Evolutionary conservation across 805 yeast genomes (phyloP).

Genomic region (Candida berthetii): DNA sequence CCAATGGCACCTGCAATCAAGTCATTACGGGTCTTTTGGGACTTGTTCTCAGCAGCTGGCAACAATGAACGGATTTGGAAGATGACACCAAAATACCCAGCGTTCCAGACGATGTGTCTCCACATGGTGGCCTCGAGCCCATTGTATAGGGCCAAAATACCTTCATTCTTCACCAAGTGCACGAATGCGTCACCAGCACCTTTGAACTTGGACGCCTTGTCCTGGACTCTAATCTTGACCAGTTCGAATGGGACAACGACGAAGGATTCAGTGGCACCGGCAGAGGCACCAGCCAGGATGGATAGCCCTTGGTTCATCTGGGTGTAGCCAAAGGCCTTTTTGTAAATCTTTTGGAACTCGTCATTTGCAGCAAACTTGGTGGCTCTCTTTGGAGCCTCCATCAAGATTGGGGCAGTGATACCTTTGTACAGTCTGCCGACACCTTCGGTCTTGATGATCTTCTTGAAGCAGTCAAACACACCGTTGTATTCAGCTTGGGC

Average conservation of each 20-base stretch:
- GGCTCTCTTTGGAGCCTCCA: slow-evolving; percentile 99
- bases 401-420: slow-evolving; percentile 89
- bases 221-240: slow-evolving; percentile 92
- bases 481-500: slow-evolving; percentile 67
- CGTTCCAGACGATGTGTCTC: slow-evolving; percentile 97
- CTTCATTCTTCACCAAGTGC: slow-evolving; percentile 68
- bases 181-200: slow-evolving; percentile 81
- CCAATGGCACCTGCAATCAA: slow-evolving; percentile 91
- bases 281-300: slow-evolving; percentile 92
- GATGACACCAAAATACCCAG: slow-evolving; percentile 95
- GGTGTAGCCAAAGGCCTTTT: slow-evolving; percentile 58
- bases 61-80: slow-evolving; percentile 75
- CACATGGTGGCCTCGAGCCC: slow-evolving; percentile 96
- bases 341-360: slow-evolving; percentile 87
- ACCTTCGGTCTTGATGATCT: slow-evolving; percentile 86
- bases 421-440: slow-evolving; percentile 82
- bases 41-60: slow-evolving; percentile 67
- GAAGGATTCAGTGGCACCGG: slow-evolving; percentile 95
- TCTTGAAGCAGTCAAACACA: slow-evolving; percentile 75
- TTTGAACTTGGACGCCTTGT: slow-evolving; percentile 70
- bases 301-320: slow-evolving; percentile 79
- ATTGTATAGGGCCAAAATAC: slow-evolving; percentile 78
- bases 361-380: slow-evolving; percentile 98
- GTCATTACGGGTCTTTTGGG: slow-evolving; percentile 80
- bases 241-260: slow-evolving; percentile 98